Evolutionary conservation across 495 filamentous ascomycete species (phyloP).

Genomic region (Chaetomium tenue): DNA sequence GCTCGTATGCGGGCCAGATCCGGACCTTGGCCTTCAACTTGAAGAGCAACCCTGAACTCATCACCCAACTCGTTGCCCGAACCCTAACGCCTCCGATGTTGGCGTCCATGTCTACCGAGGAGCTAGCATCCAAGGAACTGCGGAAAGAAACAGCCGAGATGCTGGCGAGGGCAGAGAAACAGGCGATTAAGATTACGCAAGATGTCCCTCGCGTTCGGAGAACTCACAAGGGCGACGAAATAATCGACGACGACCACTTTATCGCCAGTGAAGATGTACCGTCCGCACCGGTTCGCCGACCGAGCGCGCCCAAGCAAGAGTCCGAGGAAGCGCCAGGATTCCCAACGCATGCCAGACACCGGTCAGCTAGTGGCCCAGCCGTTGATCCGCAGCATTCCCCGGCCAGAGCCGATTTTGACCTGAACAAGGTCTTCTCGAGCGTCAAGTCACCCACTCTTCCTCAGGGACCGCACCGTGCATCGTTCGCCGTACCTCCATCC

Average conservation of each 20-base stretch:
- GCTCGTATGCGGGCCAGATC: slow-evolving; percentile 45
- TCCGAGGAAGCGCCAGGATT: slow-evolving; percentile 10
- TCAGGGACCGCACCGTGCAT: slow-evolving; percentile 44
- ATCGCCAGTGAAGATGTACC: slow-evolving; percentile 41
- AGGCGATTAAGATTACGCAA: slow-evolving; percentile 79
- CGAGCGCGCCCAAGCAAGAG: slow-evolving; percentile 33
- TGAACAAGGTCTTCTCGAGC: slow-evolving; percentile 67
- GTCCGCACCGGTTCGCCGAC: slow-evolving; percentile 40
- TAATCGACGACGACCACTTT: slow-evolving; percentile 66
- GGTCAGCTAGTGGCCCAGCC: slow-evolving; percentile 35
- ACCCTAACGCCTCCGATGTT: slow-evolving; percentile 68
- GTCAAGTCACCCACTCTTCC: slow-evolving; percentile 59
- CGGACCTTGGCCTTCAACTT: slow-evolving; percentile 72
- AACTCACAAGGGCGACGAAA: slow-evolving; percentile 93
- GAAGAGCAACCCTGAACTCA: slow-evolving; percentile 78
- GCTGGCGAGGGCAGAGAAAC: slow-evolving; percentile 70
- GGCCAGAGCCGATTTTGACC: slow-evolving; percentile 59
- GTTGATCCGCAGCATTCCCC: slow-evolving; percentile 53
- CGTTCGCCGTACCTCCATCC: slow-evolving; percentile 44
- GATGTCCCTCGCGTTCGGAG: slow-evolving; percentile 79
- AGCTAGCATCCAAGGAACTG: slow-evolving; percentile 88
- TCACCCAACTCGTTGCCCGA: slow-evolving; percentile 68
- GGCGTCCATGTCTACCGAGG: slow-evolving; percentile 77
- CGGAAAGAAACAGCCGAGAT: slow-evolving; percentile 76
- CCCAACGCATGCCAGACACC: slow-evolving; percentile 2